Base-by-base conservation (phyloP, 2,329 filamentous ascomycete species). In the Fusarium pseudoanthophilum region DNA sequence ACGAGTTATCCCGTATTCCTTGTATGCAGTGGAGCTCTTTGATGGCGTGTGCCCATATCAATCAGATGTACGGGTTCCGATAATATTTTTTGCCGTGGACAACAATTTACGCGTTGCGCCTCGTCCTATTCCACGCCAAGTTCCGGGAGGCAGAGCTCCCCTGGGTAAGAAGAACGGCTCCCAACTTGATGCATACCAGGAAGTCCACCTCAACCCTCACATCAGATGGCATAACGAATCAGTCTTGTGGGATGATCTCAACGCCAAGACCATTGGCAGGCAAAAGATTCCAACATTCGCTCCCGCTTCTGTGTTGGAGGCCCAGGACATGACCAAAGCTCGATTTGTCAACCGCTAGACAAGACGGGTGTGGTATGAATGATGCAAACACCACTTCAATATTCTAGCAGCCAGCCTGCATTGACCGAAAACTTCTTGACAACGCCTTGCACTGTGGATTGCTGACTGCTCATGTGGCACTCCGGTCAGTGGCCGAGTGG, bases 1-100 rank as follows among this genome's bases (percentile, higher is more conserved):
- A 74, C 72, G 72, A 75, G 61, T 67, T 56, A 58, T 59, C 55
- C 69, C 69, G 43, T 75, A 69, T 73, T 64, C 42, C 20, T 46
- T 39, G 49, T 42, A 26, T 21, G 30, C 37, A 69, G 68, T 62
- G 62, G 64, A 61, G 61, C 67, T 59, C 37, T 11, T 66, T 24
- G 28, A 57, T 67, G 24, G 42, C 37, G n/a, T 45, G n/a, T 36
- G 45, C 36, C 49, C 34, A 40, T 30, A 49, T 51, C 40, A 20
- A 34, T 40, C 40, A 51, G 24, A 49, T 40, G 40, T 51, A 51
- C 45, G 56, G 43, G 48, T 73, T 45, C 51, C 45, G 52, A 46
- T 58, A 40, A 61, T 8, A 45, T 37, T 40, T 48, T 43, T 55
- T 28, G 30, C 34, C 18, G 39, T n/a, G 13, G 11, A 58, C 51